These are phyloP conservation scores for Colletotrichum tofieldiae DNA, from an alignment of 2,329 filamentous ascomycete species.

Conservation along the genomic window DNA sequence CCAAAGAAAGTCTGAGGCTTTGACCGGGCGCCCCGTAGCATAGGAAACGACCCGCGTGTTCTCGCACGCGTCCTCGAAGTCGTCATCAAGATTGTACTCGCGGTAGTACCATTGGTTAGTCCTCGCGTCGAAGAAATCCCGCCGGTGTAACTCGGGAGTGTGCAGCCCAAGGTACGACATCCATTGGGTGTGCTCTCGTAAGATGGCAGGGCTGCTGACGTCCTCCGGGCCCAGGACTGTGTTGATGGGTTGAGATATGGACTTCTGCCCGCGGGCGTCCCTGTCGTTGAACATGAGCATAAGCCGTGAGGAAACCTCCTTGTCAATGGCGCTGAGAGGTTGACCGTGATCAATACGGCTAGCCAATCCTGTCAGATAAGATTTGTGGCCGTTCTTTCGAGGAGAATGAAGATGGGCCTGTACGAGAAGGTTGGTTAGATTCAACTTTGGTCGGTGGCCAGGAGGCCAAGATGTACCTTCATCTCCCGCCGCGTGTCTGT, in stretches of 20 bases:
- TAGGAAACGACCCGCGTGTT: slow-evolving; percentile 26
- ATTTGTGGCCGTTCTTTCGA: slow-evolving; percentile 39
- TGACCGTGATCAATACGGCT: slow-evolving; percentile 31
- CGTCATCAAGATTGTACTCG: slow-evolving; percentile 39
- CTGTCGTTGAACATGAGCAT: slow-evolving; percentile 43
- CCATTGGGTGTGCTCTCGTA: slow-evolving; percentile 42
- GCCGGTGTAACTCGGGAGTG: slow-evolving; percentile 27
- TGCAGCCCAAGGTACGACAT: slow-evolving; percentile 36
- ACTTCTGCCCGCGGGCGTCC: slow-evolving; percentile 38
- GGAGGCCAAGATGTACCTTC: slow-evolving; percentile 24
- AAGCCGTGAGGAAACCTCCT: slow-evolving; percentile 35
- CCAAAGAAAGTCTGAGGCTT: slow-evolving; percentile 32
- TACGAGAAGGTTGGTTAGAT: not conserved
- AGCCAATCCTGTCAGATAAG: slow-evolving; percentile 32
- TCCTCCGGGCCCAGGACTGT: slow-evolving; percentile 34
- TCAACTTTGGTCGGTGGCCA: not conserved
- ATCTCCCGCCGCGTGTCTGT: slow-evolving; percentile 40
- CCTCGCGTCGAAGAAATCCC: slow-evolving; percentile 32
- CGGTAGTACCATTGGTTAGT: slow-evolving; percentile 37
- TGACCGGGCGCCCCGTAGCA: slow-evolving; percentile 35
- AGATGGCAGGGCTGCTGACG: slow-evolving; percentile 35
- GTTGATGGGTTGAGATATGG: slow-evolving; percentile 38
- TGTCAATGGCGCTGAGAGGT: slow-evolving; percentile 38
- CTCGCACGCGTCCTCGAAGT: slow-evolving; percentile 39
- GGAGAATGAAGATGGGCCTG: slow-evolving; percentile 39